Evolutionary conservation across 2,329 filamentous ascomycete species (phyloP).

Genomic region (Colletotrichum sp.): DNA sequence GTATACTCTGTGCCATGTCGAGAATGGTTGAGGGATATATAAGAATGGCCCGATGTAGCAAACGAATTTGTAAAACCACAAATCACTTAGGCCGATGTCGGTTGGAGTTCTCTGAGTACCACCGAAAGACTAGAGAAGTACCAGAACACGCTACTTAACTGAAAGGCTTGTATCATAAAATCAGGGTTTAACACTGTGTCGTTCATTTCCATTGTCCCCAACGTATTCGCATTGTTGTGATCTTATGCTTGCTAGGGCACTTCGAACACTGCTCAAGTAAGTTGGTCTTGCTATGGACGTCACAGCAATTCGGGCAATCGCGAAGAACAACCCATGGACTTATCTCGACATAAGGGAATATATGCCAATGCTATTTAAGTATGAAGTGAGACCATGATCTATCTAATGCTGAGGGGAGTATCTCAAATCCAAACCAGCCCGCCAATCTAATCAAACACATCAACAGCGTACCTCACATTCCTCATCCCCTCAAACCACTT

Average conservation of each 20-base stretch:
- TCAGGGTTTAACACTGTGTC: not conserved
- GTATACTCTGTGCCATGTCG: not conserved
- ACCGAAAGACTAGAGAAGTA: not conserved
- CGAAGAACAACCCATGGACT: accelerated
- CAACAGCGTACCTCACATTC: slow-evolving; percentile 63
- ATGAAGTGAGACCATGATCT: not conserved
- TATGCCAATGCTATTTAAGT: accelerated
- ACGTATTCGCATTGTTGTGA: accelerated
- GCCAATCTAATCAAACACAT: slow-evolving; percentile 59
- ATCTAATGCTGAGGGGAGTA: not conserved
- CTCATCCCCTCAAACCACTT: slow-evolving; percentile 54
- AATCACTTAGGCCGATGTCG: not conserved
- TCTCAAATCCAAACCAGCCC: not conserved
- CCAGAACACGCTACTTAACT: not conserved
- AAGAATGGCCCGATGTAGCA: accelerated
- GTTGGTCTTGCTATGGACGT: accelerated
- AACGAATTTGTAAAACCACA: not conserved
- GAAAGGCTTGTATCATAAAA: not conserved
- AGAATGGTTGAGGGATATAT: not conserved
- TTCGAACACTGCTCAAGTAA: not conserved
- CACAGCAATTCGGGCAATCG: not conserved
- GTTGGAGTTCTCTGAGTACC: not conserved
- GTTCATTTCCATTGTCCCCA: not conserved
- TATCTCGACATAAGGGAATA: accelerated
- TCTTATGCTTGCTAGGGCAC: not conserved